These are phyloP conservation scores for Paspalum vaginatum DNA, from an alignment of 176 grass and related monocot genomes.

Conservation along the genomic window DNA sequence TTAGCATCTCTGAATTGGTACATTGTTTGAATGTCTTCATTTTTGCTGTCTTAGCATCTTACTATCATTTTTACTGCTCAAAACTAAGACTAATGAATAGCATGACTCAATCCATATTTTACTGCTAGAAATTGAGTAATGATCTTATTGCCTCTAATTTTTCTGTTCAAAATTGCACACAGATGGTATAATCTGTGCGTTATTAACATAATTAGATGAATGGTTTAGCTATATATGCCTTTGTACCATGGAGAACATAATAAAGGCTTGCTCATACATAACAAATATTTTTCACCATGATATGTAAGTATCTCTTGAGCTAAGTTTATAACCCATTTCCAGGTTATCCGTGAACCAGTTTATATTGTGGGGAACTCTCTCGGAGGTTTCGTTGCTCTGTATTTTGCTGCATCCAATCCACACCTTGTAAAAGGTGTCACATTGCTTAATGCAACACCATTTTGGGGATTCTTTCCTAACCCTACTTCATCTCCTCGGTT, in stretches of 20 bases:
- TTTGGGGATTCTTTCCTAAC: conserved; percentile 98
- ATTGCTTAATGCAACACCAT: conserved; percentile 94
- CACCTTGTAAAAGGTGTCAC: conserved; percentile 92
- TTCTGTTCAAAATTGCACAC: conserved; percentile 1
- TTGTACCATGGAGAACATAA: conserved; percentile 3
- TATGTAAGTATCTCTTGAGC: neutral
- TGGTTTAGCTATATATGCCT: neutral
- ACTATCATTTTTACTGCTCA: neutral
- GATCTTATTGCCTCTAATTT: neutral
- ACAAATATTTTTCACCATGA: neutral
- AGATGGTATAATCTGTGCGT: neutral
- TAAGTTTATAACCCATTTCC: conserved; percentile 33
- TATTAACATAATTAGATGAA: neutral
- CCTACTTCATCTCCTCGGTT: conserved; percentile 72
- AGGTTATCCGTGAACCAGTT: conserved; percentile 95
- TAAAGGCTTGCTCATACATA: neutral
- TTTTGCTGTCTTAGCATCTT: neutral
- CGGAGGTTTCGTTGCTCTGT: conserved; percentile 84
- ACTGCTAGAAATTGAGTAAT: neutral
- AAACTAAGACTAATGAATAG: neutral
- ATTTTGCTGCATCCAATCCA: conserved; percentile 73
- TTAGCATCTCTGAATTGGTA: neutral
- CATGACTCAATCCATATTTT: neutral
- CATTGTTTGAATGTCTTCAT: neutral
- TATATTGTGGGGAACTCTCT: conserved; percentile 97